Conservation (phyloP, 2,329 filamentous ascomycete species). For the Calonectria pseudoreteaudii region DNA sequence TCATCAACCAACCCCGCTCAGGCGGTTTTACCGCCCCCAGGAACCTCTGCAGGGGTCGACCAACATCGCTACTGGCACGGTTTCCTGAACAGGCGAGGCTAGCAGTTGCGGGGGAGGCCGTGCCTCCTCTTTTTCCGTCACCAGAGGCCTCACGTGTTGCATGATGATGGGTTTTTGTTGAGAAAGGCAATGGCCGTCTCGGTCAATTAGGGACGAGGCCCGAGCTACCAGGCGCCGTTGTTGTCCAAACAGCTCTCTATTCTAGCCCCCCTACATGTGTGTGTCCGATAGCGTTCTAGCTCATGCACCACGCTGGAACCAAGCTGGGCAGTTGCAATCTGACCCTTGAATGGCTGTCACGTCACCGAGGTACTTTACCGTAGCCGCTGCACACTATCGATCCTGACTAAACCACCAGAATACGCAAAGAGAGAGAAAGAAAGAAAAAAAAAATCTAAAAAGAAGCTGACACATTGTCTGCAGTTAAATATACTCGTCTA, state of each 20-base stretch:
- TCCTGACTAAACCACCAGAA: no score
- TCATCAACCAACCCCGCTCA: neutral
- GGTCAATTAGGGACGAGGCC: neutral
- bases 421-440: no score
- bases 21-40: slow-evolving; percentile 3
- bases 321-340: neutral
- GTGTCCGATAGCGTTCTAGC: neutral
- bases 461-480: no score
- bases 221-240: neutral
- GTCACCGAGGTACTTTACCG: no score
- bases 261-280: neutral
- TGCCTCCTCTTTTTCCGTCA: neutral
- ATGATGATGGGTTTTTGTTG: neutral
- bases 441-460: no score
- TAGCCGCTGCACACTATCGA: no score
- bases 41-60: slow-evolving; percentile 8
- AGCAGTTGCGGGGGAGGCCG: neutral
- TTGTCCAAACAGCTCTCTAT: neutral
- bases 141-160: neutral
- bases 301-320: neutral
- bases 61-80: neutral
- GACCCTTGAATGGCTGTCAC: no score
- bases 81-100: slow-evolving; percentile 2
- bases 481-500: no score
- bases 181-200: neutral